phyloP scores from a whole-genome alignment of 495 filamentous ascomycete genomes.

The Trichoderma asperelloides region DNA sequence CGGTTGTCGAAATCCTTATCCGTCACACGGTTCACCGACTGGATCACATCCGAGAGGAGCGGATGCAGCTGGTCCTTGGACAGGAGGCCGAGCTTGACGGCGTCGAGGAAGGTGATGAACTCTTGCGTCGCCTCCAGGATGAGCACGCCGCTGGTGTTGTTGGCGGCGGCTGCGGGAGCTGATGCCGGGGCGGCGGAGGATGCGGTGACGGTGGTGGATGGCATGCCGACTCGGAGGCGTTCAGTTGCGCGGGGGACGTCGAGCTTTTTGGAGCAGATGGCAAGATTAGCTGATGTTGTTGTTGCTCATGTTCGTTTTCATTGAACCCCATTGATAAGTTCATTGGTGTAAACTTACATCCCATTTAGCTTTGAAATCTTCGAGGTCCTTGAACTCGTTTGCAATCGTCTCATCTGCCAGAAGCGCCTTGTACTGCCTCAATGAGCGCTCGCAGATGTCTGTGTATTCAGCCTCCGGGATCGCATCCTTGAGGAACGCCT shows the following conservation, averaged over 20 bases:
- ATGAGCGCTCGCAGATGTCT: slow-evolving; percentile 80
- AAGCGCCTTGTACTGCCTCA: slow-evolving; percentile 96
- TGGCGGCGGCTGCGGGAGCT: slow-evolving; percentile 35
- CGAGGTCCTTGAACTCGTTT: slow-evolving; percentile 73
- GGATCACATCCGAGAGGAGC: slow-evolving; percentile 85
- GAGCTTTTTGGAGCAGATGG: slow-evolving; percentile 44
- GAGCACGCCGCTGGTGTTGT: slow-evolving; percentile 21
- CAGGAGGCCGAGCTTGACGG: slow-evolving; percentile 74
- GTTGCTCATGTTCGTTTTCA: no score
- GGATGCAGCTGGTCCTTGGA: slow-evolving; percentile 96
- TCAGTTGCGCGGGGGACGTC: slow-evolving; percentile 93
- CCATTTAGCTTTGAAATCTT: slow-evolving; percentile 90
- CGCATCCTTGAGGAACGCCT: slow-evolving; percentile 93
- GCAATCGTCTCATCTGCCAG: slow-evolving; percentile 79
- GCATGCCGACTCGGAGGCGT: slow-evolving; percentile 80
- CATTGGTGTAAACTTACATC: slow-evolving; percentile 49
- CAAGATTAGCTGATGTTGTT: slow-evolving; percentile 11
- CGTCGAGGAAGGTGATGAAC: slow-evolving; percentile 97
- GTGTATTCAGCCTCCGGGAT: slow-evolving; percentile 88
- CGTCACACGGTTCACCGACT: slow-evolving; percentile 92
- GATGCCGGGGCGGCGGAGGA: slow-evolving; percentile 33
- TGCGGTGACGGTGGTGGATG: slow-evolving; percentile 50
- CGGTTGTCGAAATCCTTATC: slow-evolving; percentile 86
- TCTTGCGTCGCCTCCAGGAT: slow-evolving; percentile 68
- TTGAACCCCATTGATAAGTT: not conserved